These are phyloP conservation scores for Erigeron canadensis DNA, from an alignment of 129 eudicot genomes.

Conservation along the genomic window DNA sequence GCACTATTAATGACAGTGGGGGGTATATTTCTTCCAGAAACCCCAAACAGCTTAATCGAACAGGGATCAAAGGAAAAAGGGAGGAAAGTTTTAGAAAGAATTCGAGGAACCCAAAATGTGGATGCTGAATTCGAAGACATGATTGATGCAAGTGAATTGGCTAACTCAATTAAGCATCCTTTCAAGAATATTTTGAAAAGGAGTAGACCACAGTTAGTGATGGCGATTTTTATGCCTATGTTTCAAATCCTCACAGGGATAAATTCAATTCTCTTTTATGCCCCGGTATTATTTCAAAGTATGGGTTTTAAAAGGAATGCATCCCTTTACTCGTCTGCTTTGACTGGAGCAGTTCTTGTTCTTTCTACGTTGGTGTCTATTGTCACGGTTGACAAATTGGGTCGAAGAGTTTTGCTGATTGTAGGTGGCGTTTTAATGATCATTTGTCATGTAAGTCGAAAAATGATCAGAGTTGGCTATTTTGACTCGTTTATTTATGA, in stretches of 20 bases:
- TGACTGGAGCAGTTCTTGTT: constrained; percentile 80
- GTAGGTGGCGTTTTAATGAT: constrained; percentile 83
- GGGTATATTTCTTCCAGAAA: constrained; percentile 78
- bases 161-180: constrained; percentile 73
- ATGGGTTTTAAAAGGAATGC: constrained; percentile 78
- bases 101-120: constrained; percentile 67
- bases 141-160: constrained; percentile 76
- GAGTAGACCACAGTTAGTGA: constrained; percentile 75
- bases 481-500: neutral
- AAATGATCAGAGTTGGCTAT: neutral
- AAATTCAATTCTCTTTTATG: constrained; percentile 72
- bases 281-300: constrained; percentile 73
- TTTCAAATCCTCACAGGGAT: constrained; percentile 89
- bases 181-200: constrained; percentile 61
- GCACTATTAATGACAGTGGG: constrained; percentile 79
- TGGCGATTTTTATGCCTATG: constrained; percentile 86
- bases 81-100: constrained; percentile 51
- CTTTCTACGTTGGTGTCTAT: constrained; percentile 69
- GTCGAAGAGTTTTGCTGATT: constrained; percentile 66
- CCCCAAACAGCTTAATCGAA: constrained; percentile 84
- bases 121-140: constrained; percentile 82
- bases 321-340: constrained; percentile 66
- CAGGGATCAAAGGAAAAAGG: constrained; percentile 56
- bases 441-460: constrained; percentile 61
- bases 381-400: constrained; percentile 67